These are phyloP conservation scores for Eragrostis tef DNA, from an alignment of 202 grass and related monocot genomes.

Conservation along the genomic window DNA sequence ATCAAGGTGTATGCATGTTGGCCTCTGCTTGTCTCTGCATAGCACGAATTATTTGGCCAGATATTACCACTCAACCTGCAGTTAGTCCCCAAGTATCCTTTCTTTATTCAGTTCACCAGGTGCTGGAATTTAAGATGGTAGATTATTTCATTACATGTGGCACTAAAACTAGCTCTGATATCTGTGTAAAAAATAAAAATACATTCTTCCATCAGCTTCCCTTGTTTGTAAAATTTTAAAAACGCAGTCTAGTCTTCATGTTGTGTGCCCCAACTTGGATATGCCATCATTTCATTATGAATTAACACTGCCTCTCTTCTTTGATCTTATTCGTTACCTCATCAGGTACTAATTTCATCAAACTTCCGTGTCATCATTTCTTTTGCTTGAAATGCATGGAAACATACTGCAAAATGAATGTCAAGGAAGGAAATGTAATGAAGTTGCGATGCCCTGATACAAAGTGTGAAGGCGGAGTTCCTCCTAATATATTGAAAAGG, in stretches of 20 bases:
- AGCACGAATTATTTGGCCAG: conserved; percentile 5
- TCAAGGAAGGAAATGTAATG: conserved; percentile 85
- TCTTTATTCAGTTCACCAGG: conserved; percentile 9
- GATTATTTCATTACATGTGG: conserved; percentile 12
- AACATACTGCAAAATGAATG: conserved; percentile 89
- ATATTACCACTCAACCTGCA: conserved; percentile 19
- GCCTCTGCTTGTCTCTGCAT: neutral
- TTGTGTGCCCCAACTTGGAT: conserved; percentile 33
- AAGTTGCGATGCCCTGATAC: conserved; percentile 81
- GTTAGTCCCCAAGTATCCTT: neutral
- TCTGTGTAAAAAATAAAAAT: neutral
- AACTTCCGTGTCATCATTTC: conserved; percentile 90
- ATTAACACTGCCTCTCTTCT: conserved; percentile 13
- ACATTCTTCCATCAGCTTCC: neutral
- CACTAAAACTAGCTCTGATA: conserved; percentile 16
- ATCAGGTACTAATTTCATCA: conserved; percentile 80
- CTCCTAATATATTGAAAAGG: conserved; percentile 79
- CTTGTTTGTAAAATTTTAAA: conserved; percentile 38
- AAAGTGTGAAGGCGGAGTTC: conserved; percentile 69
- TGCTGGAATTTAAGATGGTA: conserved; percentile 16
- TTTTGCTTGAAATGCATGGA: conserved; percentile 95
- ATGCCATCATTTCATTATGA: conserved; percentile 32
- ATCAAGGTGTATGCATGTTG: conserved; percentile 29
- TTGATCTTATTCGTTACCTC: conserved; percentile 38
- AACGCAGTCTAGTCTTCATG: conserved; percentile 24